phyloP scores from a whole-genome alignment of 108 stramenopile genomes.

The Skeletonema marinoi region DNA sequence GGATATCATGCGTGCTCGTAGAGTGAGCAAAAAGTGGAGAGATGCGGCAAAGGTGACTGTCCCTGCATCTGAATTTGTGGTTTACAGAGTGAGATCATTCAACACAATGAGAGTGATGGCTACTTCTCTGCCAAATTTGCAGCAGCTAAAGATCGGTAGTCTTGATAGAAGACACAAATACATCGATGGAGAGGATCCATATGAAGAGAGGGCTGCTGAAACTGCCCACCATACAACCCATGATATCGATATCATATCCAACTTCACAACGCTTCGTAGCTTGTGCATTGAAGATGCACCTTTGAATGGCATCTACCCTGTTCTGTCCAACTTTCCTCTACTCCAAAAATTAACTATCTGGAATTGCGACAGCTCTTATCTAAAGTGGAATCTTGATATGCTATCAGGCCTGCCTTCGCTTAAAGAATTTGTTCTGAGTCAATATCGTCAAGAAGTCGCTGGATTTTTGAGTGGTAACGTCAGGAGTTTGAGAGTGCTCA shows the following conservation, averaged over 20 bases:
- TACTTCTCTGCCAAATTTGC: too few relatives aligned
- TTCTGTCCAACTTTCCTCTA: not conserved
- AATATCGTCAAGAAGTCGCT: too few relatives aligned
- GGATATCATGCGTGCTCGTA: not conserved
- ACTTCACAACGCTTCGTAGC: not conserved
- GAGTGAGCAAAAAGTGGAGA: too few relatives aligned
- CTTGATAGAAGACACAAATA: too few relatives aligned
- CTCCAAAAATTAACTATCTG: not conserved
- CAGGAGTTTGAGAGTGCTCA: not conserved
- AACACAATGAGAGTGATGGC: too few relatives aligned
- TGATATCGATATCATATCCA: slow-evolving; percentile 2
- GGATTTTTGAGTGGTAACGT: not conserved
- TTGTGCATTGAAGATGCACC: not conserved
- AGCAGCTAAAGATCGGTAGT: too few relatives aligned
- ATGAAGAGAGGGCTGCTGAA: not conserved
- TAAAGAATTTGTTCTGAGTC: too few relatives aligned
- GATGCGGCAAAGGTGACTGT: not conserved
- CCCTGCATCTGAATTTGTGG: not conserved
- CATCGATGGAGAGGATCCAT: too few relatives aligned
- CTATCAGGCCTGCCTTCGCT: not conserved
- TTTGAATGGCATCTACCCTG: not conserved
- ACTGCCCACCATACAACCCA: not conserved
- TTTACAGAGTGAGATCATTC: not conserved
- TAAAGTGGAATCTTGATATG: slow-evolving; percentile 11
- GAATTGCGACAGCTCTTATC: too few relatives aligned